Evolutionary conservation across 768 basidiomycete species (phyloP), one percentile per base, ranked within the genome.

Genomic region (Krasilnikovozyma curviuscula): DNA sequence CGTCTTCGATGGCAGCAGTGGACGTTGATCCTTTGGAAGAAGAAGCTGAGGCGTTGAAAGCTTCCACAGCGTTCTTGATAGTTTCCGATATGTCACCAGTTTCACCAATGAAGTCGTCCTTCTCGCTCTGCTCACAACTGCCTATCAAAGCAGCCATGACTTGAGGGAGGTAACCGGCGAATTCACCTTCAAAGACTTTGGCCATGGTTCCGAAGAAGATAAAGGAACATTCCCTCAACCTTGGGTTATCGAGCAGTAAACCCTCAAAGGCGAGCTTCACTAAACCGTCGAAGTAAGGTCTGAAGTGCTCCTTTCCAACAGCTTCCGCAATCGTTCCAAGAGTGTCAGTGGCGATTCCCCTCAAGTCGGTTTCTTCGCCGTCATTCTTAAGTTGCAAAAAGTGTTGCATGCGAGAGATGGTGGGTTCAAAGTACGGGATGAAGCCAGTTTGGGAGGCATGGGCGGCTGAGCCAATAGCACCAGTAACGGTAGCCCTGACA

Each of bases 131-230:
- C 55, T 76, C 74, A 66, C 82, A 80, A 61, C 82, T 88, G 25
- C 69, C 68, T 55, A 97, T 61, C 55, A 98, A 73, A 41, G 83
- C 72, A 24, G 89, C 86, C 27, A 98, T 75, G 52, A 95, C 84
- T 52, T 73, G 76, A 7, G 78, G 73, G 29, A 97, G 73, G 66
- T 86, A 95, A 2, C 73, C 71, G 2, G 85, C 79, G 57, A 97
- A 97, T 58, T 97, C 88, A 49, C 84, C 84, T 41, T 77, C 83
- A 59, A 93, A 98, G 16, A 98, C 86, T 40, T 81, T 75, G n/a
- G 88, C 83, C 82, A 98, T 89, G 54, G 91, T 86, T 48, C 88
- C 85, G 59, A 97, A 97, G 76, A 95, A 95, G 55, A 98, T 69
- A 77, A 93, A 97, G 59, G 80, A 83, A 66, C 88, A 93, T 64